These are phyloP conservation scores for Tympanopsis confertula DNA, from an alignment of 2,329 filamentous ascomycete species.

Conservation along the genomic window DNA sequence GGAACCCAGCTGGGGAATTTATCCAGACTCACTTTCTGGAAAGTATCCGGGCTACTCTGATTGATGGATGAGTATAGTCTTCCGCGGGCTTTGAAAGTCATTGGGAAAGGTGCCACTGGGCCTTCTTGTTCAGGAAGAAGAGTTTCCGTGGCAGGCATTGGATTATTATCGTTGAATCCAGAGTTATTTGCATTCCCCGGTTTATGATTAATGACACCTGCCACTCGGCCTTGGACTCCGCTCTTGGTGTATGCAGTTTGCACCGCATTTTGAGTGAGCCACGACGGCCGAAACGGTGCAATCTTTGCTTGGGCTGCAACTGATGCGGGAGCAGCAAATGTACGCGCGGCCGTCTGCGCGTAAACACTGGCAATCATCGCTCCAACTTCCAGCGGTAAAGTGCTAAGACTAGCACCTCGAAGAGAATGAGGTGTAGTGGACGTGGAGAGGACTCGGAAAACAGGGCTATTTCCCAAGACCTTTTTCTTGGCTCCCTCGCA, in stretches of 20 bases:
- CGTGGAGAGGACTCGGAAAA: constrained; percentile 58
- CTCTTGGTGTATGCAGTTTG: constrained; percentile 22
- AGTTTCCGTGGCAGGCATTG: neutral
- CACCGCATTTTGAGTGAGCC: constrained; percentile 25
- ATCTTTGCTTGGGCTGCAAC: constrained; percentile 6
- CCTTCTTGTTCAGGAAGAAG: constrained; percentile 36
- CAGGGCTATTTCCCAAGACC: constrained; percentile 51
- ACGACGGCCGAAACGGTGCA: constrained; percentile 12
- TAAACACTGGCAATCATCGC: constrained; percentile 36
- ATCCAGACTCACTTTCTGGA: constrained; percentile 41
- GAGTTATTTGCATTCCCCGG: constrained; percentile 9
- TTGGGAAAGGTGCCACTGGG: constrained; percentile 38
- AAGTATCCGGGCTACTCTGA: constrained; percentile 16
- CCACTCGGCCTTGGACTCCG: constrained; percentile 13
- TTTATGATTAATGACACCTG: constrained; percentile 13
- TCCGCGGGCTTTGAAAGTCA: constrained; percentile 38
- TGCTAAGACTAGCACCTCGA: constrained; percentile 51
- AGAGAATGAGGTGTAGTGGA: constrained; percentile 48
- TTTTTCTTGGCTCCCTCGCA: constrained; percentile 43
- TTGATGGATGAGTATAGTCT: constrained; percentile 30
- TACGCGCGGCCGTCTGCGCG: constrained; percentile 21
- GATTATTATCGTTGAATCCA: neutral
- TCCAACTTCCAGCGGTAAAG: constrained; percentile 55
- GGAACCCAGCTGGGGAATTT: constrained; percentile 38
- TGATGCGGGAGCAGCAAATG: constrained; percentile 3